Percentiles rank a stretch among this genome's conserved stretches.
Conservation (phyloP, 768 basidiomycete species). For the Lactifluus pinguis region DNA sequence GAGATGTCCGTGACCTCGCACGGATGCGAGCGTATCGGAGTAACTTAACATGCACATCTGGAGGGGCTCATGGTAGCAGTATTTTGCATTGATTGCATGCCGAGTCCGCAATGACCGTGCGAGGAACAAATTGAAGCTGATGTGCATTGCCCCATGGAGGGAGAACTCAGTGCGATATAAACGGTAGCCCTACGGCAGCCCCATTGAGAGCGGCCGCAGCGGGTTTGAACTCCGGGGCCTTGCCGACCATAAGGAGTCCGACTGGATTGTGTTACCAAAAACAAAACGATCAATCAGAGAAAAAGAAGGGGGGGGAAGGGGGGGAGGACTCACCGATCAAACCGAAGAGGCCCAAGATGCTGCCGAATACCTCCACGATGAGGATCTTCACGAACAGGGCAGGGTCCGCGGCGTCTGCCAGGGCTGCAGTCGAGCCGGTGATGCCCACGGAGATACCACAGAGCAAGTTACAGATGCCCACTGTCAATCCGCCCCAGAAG, state of each 20-base stretch:
- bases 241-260: conserved; percentile 69
- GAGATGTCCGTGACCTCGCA: too few relatives aligned
- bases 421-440: conserved; percentile 90
- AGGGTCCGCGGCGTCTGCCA: conserved; percentile 93
- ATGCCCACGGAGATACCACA: conserved; percentile 93
- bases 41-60: too few relatives aligned
- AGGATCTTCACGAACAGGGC: conserved; percentile 93
- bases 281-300: not conserved
- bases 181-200: not conserved
- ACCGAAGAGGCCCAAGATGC: conserved; percentile 87
- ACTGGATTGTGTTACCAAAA: conserved; percentile 34
- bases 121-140: not conserved
- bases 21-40: too few relatives aligned
- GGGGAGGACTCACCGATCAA: conserved; percentile 62
- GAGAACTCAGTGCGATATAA: not conserved
- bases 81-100: not conserved
- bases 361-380: conserved; percentile 90
- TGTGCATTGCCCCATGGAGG: not conserved
- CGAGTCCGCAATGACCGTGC: not conserved
- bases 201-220: conserved; percentile 20
- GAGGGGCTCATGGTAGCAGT: not conserved
- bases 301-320: not conserved
- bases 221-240: conserved; percentile 49
- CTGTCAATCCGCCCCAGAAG: conserved; percentile 96
- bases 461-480: conserved; percentile 88